Base-by-base conservation (phyloP, 345 rosid genomes). In the Toxicodendron radicans region DNA sequence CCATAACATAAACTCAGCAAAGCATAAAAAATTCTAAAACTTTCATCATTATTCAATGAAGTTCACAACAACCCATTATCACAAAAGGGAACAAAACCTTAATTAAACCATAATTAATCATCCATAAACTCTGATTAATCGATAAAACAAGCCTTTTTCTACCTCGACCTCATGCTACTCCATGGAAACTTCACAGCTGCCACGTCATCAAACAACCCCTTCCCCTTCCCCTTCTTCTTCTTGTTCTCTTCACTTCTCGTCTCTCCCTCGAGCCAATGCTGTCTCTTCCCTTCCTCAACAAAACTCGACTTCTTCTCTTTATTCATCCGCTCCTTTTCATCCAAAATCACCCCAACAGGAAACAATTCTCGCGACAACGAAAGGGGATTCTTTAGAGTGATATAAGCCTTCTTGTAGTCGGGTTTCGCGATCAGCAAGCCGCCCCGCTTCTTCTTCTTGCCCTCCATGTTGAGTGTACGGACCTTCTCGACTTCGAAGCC, bases 371-470 rank as follows among this genome's bases (percentile, higher is more conserved):
- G 81, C 3, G 97, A 88, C 21, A 93, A 66, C 38, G 97, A 92
- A 13, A 93, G 84, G 0, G 97, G 94, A 35, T 67, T 83, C 66
- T 70, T 78, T 2, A 96, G 73, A 0, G 94, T 92, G 33, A 93
- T 87, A 75, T 89, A 96, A 38, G 98, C 97, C 82, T 93, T 93
- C 85, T 96, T 96, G 80, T 92, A 96, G 69, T 92, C 97, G 43
- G 98, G 95, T 61, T 87, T 87, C 5, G 95, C 97, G 70, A 89
- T 74, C 21, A 93, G 71, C 6, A 91, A 5, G 0, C 99, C 98
- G 0, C 97, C 92, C 51, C 92, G 87, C 79, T 88, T 89, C 95
- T 85, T 92, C 87, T 90, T 92, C 89, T 88, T 89, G 61, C 98
- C 97, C 21, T 92, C 97, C 97, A 92, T 88, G 94, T 92, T 93